Conservation (phyloP, 371 early-diverging fungal genomes). For the Mortierella sp. region DNA sequence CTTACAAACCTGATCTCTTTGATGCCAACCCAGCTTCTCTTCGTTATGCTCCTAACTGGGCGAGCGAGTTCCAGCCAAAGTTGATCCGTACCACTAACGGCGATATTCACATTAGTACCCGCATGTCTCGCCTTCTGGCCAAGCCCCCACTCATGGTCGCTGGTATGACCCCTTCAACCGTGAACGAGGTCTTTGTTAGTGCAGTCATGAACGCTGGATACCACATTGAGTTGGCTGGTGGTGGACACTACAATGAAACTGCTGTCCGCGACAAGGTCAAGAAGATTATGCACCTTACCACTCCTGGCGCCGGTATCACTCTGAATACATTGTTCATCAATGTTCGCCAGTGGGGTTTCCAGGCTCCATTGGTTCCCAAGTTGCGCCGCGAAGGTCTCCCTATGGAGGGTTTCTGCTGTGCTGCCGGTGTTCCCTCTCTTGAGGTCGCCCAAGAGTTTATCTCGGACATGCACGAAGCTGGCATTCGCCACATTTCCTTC, state of each 20-base stretch:
- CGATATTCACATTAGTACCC: slow-evolving; percentile 89
- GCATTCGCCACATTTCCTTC: slow-evolving; percentile 92
- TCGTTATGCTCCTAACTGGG: slow-evolving; percentile 91
- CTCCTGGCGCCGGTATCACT: slow-evolving; percentile 91
- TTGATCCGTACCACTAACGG: slow-evolving; percentile 74
- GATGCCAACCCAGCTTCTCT: slow-evolving; percentile 86
- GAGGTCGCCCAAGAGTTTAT: slow-evolving; percentile 94
- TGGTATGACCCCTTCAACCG: slow-evolving; percentile 93
- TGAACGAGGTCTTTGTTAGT: slow-evolving; percentile 80
- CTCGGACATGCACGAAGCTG: slow-evolving; percentile 78
- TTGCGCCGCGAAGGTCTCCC: slow-evolving; percentile 95
- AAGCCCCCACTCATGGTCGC: slow-evolving; percentile 93
- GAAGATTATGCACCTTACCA: slow-evolving; percentile 80
- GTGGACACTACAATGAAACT: slow-evolving; percentile 93
- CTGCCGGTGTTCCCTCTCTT: slow-evolving; percentile 94
- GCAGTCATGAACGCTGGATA: slow-evolving; percentile 96
- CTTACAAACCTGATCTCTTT: slow-evolving; percentile 87
- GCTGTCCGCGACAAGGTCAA: slow-evolving; percentile 86
- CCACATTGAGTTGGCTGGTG: slow-evolving; percentile 95
- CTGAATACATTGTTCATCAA: slow-evolving; percentile 95
- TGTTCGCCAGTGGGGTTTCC: slow-evolving; percentile 96
- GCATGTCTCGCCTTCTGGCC: slow-evolving; percentile 89
- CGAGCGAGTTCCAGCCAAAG: slow-evolving; percentile 87
- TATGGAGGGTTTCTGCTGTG: slow-evolving; percentile 91
- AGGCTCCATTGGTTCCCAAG: slow-evolving; percentile 89